Conservation (phyloP, 495 filamentous ascomycete species). For the Thermochaetoides thermophila region DNA sequence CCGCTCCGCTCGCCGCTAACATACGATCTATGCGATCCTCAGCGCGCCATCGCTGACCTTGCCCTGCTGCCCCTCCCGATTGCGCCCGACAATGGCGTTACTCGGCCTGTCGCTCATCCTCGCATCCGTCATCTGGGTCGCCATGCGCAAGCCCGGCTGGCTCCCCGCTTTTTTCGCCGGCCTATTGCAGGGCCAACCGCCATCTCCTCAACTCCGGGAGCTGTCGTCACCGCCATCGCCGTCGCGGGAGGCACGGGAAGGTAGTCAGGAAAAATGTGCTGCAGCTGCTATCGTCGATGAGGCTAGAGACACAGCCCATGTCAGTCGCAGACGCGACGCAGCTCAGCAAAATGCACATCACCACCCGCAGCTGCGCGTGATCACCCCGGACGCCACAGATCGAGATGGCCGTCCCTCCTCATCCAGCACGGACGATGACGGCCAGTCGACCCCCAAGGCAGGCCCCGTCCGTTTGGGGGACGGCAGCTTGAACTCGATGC, state of each 20-base stretch:
- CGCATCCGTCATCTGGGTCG: conserved; percentile 36
- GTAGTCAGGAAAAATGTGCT: too few species aligned
- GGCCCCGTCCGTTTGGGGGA: background rate
- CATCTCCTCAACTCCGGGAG: too few species aligned
- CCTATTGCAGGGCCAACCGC: too few species aligned
- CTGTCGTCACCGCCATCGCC: too few species aligned
- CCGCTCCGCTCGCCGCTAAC: conserved; percentile 5
- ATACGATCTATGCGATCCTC: conserved; percentile 9
- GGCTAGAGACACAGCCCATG: too few species aligned
- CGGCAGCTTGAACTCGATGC: conserved; percentile 15
- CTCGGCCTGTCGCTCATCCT: conserved; percentile 39
- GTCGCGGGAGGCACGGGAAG: too few species aligned
- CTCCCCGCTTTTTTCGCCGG: conserved; percentile 20
- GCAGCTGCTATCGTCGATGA: too few species aligned
- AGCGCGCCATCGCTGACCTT: too few species aligned
- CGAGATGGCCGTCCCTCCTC: conserved; percentile 1
- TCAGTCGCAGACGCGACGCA: too few species aligned
- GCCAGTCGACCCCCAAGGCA: conserved; percentile 30
- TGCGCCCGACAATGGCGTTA: conserved; percentile 28
- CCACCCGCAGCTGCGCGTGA: conserved; percentile 5
- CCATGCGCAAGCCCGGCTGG: conserved; percentile 32
- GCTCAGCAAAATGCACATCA: background rate
- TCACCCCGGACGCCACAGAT: conserved; percentile 2
- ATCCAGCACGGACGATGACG: conserved; percentile 8
- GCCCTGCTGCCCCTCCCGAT: too few species aligned